These are phyloP conservation scores for Arthrinium phaeospermum DNA, from an alignment of 2,329 filamentous ascomycete species.

Conservation along the genomic window DNA sequence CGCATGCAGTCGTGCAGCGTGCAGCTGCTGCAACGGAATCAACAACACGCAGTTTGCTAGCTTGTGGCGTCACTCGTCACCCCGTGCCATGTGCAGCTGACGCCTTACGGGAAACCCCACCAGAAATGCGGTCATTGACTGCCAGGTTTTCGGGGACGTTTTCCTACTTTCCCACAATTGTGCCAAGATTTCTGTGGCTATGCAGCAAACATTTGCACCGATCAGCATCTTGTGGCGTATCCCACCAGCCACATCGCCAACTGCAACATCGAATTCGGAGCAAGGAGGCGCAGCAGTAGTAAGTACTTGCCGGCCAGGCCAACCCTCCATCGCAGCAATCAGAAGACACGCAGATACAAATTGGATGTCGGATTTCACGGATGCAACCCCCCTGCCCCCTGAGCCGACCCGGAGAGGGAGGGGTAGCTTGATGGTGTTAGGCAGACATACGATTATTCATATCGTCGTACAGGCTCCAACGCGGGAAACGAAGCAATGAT, in stretches of 20 bases:
- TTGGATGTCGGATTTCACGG: neutral
- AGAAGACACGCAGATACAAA: neutral
- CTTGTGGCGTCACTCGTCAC: constrained; percentile 12
- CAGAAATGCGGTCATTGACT: constrained; percentile 9
- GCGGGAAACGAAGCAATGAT: neutral
- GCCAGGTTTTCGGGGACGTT: neutral
- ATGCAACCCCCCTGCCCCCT: neutral
- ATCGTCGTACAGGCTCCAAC: neutral
- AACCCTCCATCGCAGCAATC: neutral
- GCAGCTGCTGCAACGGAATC: neutral
- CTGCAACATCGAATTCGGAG: neutral
- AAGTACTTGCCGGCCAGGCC: neutral
- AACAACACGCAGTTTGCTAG: neutral
- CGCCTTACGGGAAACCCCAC: constrained; percentile 5
- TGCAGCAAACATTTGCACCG: neutral
- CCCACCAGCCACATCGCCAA: neutral
- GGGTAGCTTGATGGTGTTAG: neutral
- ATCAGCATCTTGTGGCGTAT: neutral
- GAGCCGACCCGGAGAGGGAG: neutral
- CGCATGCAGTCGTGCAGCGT: neutral
- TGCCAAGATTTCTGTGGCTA: neutral
- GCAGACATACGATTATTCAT: neutral
- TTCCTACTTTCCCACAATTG: neutral
- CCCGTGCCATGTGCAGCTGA: constrained; percentile 7
- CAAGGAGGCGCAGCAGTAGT: neutral